Base-by-base conservation (phyloP, 1,139 yeast genomes). In the Geotrichum restrictum region DNA sequence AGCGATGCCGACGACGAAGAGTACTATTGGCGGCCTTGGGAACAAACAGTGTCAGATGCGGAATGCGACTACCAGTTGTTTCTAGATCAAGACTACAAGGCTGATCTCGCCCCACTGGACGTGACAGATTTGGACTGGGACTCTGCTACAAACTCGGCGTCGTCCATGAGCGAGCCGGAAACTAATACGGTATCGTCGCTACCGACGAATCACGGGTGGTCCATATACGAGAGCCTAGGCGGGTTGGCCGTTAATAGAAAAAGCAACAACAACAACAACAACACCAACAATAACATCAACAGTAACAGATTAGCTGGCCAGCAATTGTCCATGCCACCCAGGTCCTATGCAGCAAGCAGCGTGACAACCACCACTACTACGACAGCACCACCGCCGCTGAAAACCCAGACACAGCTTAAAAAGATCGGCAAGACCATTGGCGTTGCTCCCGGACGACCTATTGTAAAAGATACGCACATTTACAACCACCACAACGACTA, bases 1-100 rank as follows among this genome's bases (percentile, higher is more conserved):
- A 49, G 54, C 44, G 65, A 61, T 41, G 49, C 61, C 13, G 67
- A 64, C 38, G 64, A 62, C 44, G 66, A 63, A 32, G 64, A 61
- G 48, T 53, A 59, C 49, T 63, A 63, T 56, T 63, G 66, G 66
- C 52, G 59, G 19, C 61, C 59, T 7, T 64, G 67, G 67, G 50
- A 54, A 24, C 34, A 39, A 10, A 48, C 52, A 11, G 18, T 60
- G 29, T 53, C 36, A 5, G 57, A 56, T 14, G 67, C 67, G 0
- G 67, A 63, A 24, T 46, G 29, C 1, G 62, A 59, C 32, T 62
- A 60, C 54, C 37, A 33, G 2, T 29, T 31, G n/a, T 48, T 48
- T 31, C 47, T 41, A 29, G 37, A 51, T 8, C 49, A 54, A 8
- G 56, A 54, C 41, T 51, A 39, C 42, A 51, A 54, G 24, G 44